These are phyloP conservation scores for Euphrasia confusa DNA, from an alignment of 257 asterid species.

Conservation along the genomic window DNA sequence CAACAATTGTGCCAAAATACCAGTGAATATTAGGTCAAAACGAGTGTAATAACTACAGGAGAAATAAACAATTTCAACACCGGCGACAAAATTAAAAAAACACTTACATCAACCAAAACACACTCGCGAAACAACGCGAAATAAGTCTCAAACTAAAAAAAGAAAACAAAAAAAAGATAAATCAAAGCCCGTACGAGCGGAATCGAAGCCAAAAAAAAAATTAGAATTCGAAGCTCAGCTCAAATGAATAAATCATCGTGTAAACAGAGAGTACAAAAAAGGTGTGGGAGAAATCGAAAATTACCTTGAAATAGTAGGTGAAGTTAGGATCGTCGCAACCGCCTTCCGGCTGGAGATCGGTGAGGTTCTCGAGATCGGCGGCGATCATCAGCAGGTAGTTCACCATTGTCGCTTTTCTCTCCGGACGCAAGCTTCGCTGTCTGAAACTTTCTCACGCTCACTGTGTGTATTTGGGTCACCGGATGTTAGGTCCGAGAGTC, in stretches of 20 bases:
- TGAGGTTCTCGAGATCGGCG: conserved; percentile 78
- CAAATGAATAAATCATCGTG: not conserved
- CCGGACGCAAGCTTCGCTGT: conserved; percentile 18
- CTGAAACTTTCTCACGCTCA: conserved; percentile 21
- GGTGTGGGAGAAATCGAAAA: not conserved
- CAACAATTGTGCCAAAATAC: not conserved
- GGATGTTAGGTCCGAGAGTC: not conserved
- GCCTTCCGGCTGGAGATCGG: conserved; percentile 73
- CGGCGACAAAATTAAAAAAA: conserved; percentile 5
- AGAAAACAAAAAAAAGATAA: not conserved
- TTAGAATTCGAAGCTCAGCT: not conserved
- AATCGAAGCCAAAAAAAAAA: not conserved
- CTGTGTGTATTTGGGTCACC: conserved; percentile 17
- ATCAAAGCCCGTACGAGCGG: not conserved
- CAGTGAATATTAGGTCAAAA: not conserved
- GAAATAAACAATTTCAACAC: conserved; percentile 6
- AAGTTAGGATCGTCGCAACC: conserved; percentile 71
- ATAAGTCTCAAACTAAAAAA: not conserved
- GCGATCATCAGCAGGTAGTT: conserved; percentile 54
- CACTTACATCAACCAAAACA: not conserved
- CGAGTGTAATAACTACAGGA: conserved; percentile 6
- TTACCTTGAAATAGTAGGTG: conserved; percentile 68
- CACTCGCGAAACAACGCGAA: not conserved
- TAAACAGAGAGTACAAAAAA: not conserved
- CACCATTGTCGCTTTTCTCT: conserved; percentile 44